Evolutionary conservation across 208 protist species (phyloP).

Genomic region (Vickermania ingenoplastis): DNA sequence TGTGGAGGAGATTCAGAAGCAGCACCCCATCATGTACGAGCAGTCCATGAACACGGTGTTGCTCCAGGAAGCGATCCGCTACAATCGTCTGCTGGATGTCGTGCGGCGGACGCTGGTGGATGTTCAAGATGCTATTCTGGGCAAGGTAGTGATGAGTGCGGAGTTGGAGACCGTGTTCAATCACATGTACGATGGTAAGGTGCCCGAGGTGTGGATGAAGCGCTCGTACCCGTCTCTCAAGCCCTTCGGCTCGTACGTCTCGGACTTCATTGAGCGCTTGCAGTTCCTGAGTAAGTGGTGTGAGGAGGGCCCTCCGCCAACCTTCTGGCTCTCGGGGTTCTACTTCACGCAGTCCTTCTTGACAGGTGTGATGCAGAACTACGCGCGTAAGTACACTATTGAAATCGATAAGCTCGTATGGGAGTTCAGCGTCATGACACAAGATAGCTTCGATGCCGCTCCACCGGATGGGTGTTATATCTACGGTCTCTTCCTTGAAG

Average conservation of each 20-base stretch:
- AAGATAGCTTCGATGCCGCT: slow-evolving; percentile 22
- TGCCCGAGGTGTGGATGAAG: slow-evolving; percentile 84
- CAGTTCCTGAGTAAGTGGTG: slow-evolving; percentile 88
- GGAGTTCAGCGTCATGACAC: slow-evolving; percentile 84
- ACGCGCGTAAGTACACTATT: slow-evolving; percentile 92
- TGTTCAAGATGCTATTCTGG: slow-evolving; percentile 92
- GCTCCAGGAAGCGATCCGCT: slow-evolving; percentile 88
- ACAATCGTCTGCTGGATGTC: slow-evolving; percentile 89
- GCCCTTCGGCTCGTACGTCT: slow-evolving; percentile 92
- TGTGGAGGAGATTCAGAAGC: slow-evolving; percentile 77
- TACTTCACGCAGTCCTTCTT: slow-evolving; percentile 97
- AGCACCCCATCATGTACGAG: slow-evolving; percentile 85
- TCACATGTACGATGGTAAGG: slow-evolving; percentile 89
- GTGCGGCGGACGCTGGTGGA: slow-evolving; percentile 89
- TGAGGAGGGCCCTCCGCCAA: slow-evolving; percentile 66
- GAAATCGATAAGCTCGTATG: slow-evolving; percentile 96
- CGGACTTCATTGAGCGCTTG: slow-evolving; percentile 90
- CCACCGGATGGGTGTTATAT: slow-evolving; percentile 86
- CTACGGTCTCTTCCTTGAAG: slow-evolving; percentile 86
- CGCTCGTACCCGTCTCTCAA: slow-evolving; percentile 96
- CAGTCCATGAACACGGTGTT: slow-evolving; percentile 96
- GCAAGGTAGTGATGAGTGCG: slow-evolving; percentile 96
- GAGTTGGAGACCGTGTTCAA: slow-evolving; percentile 94
- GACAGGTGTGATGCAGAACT: slow-evolving; percentile 95
- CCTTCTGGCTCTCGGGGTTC: slow-evolving; percentile 95